Conservation (phyloP, 1,139 yeast species). For the Taiozyma sp. region DNA sequence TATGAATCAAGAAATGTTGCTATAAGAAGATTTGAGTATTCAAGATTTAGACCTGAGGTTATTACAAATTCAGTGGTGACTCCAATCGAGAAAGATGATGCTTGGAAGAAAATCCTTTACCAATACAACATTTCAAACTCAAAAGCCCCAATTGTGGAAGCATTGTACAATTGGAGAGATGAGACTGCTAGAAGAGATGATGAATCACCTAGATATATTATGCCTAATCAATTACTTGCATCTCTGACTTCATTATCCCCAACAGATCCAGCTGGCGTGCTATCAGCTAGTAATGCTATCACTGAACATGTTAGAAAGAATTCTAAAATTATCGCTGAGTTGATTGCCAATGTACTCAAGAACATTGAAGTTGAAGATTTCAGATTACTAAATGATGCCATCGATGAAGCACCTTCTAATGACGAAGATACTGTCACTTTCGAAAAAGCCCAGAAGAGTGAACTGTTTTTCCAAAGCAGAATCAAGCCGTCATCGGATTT, state of each 20-base stretch:
- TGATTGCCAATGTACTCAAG: slow-evolving; percentile 35
- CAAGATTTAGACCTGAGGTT: slow-evolving; percentile 51
- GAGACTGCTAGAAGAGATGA: slow-evolving; percentile 65
- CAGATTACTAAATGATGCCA: slow-evolving; percentile 13
- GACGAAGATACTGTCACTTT: slow-evolving; percentile 4
- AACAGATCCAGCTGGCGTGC: slow-evolving; percentile 50
- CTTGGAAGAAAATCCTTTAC: slow-evolving; percentile 54
- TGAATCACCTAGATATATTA: slow-evolving; percentile 77
- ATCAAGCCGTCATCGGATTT: not conserved
- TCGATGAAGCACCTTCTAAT: not conserved
- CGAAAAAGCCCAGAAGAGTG: slow-evolving; percentile 7
- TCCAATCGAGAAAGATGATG: slow-evolving; percentile 47
- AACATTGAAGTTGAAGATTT: slow-evolving; percentile 18
- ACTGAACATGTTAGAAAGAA: slow-evolving; percentile 55
- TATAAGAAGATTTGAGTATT: slow-evolving; percentile 72
- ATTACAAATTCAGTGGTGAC: slow-evolving; percentile 36
- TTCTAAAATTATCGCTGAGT: slow-evolving; percentile 51
- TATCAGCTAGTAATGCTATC: slow-evolving; percentile 44
- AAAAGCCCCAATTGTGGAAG: slow-evolving; percentile 54
- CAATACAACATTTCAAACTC: slow-evolving; percentile 63
- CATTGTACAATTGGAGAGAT: slow-evolving; percentile 83
- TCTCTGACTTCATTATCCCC: slow-evolving; percentile 58
- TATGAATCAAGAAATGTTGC: slow-evolving; percentile 81
- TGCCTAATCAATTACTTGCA: slow-evolving; percentile 78
- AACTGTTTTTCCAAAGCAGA: slow-evolving; percentile 2